phyloP scores from a whole-genome alignment of 331 rosid genomes.

The Quercus lobata region DNA sequence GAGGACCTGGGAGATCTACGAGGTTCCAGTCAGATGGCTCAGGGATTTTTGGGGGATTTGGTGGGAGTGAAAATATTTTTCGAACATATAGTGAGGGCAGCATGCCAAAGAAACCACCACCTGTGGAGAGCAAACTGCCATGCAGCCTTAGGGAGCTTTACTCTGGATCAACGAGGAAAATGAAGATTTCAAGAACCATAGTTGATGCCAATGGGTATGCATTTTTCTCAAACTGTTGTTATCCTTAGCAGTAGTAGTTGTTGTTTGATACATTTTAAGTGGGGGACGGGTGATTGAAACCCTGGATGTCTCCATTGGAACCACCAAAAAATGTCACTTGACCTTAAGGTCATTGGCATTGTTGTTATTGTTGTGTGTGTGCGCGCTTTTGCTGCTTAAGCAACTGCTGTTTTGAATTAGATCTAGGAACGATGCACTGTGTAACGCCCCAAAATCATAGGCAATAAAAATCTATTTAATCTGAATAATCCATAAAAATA shows the following conservation, averaged over 20 bases:
- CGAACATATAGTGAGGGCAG: conserved; percentile 45
- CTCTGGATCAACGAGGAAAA: conserved; percentile 90
- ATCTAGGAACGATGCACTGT: background rate
- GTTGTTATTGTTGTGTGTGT: too few relatives aligned
- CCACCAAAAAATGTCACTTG: too few relatives aligned
- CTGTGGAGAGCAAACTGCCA: conserved; percentile 82
- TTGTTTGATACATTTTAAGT: too few relatives aligned
- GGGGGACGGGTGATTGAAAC: too few relatives aligned
- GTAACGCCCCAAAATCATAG: too few relatives aligned
- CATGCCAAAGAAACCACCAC: conserved; percentile 67
- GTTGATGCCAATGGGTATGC: conserved; percentile 63
- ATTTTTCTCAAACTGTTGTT: background rate
- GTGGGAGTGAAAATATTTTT: conserved; percentile 50
- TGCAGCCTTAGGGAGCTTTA: conserved; percentile 84
- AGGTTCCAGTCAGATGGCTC: conserved; percentile 71
- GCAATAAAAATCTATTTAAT: too few relatives aligned
- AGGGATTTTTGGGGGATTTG: conserved; percentile 56
- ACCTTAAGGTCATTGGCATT: too few relatives aligned
- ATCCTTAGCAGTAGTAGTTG: background rate
- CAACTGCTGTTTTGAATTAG: background rate
- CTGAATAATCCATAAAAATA: too few relatives aligned
- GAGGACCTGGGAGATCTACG: conserved; percentile 67
- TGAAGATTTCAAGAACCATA: conserved; percentile 87
- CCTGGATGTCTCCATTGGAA: too few relatives aligned
- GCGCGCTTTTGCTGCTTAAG: background rate